Percentiles rank a stretch among this genome's conserved stretches.
Evolutionary conservation across 495 filamentous ascomycete genomes (phyloP).

Genomic region (Tuber microsphaerosporum): DNA sequence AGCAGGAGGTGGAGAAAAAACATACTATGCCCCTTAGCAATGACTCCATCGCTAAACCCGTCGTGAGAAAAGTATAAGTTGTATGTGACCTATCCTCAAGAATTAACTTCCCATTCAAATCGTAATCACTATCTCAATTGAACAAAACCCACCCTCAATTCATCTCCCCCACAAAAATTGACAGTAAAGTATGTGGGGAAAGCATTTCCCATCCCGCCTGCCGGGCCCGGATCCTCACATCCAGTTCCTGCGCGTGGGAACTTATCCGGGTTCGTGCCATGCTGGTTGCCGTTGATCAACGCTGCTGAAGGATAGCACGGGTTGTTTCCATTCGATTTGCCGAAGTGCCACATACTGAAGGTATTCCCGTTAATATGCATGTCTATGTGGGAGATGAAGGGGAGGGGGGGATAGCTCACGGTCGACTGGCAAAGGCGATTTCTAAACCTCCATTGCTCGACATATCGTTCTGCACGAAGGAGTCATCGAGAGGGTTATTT

Average conservation of each 20-base stretch:
- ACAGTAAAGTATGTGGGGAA: constrained; percentile 40
- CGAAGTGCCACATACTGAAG: constrained; percentile 37
- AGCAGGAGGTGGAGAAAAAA: not conserved
- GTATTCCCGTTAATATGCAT: not conserved
- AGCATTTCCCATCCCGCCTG: not conserved
- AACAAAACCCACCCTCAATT: constrained; percentile 26
- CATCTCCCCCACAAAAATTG: constrained; percentile 23
- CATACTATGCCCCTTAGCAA: constrained; percentile 34
- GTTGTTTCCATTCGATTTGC: constrained; percentile 9
- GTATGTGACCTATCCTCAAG: constrained; percentile 19
- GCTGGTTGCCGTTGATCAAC: constrained; percentile 30
- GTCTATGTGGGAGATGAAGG: not conserved
- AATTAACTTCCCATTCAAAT: not conserved
- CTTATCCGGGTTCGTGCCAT: constrained; percentile 26
- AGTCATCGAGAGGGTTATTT: constrained; percentile 30
- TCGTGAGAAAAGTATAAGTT: constrained; percentile 34
- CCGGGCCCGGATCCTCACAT: constrained; percentile 22
- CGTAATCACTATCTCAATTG: not conserved
- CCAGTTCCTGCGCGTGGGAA: constrained; percentile 23
- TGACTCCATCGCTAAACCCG: constrained; percentile 21
- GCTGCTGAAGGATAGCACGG: constrained; percentile 34
- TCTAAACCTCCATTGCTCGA: constrained; percentile 29
- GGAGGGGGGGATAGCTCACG: constrained; percentile 17
- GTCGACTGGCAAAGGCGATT: constrained; percentile 34
- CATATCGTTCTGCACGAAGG: constrained; percentile 25